Evolutionary conservation across 164 flowering plant species (phyloP).

Genomic region (Chloranthus sessilifolius): DNA sequence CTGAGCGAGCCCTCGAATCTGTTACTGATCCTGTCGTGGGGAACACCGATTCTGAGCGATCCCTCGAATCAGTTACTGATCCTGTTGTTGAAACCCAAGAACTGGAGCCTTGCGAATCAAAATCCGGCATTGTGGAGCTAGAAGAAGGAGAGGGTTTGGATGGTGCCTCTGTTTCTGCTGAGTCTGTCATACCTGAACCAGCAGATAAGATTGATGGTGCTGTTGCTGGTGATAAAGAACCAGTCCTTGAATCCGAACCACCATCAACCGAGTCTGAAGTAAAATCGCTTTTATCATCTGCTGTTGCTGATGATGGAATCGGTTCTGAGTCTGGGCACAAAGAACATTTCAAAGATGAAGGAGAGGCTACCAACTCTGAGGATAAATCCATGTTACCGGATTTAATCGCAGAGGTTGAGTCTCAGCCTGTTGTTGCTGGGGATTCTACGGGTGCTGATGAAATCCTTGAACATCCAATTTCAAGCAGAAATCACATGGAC

Average conservation of each 20-base stretch:
- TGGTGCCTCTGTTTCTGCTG: slow-evolving; percentile 2
- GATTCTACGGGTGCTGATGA: too few species aligned
- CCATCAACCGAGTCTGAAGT: too few species aligned
- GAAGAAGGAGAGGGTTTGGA: slow-evolving; percentile 1
- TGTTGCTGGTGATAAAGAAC: neutral
- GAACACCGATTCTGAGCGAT: too few species aligned
- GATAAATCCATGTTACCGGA: neutral
- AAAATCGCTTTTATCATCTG: neutral
- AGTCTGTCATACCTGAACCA: neutral
- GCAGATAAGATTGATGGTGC: too few species aligned
- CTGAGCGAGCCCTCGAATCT: too few species aligned
- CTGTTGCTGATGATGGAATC: slow-evolving; percentile 7
- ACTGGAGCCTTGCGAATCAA: slow-evolving; percentile 7
- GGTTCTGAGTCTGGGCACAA: slow-evolving; percentile 2
- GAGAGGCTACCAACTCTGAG: neutral
- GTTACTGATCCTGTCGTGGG: too few species aligned
- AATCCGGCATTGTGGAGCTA: slow-evolving; percentile 1
- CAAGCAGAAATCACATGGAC: too few species aligned
- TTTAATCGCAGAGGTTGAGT: slow-evolving; percentile 3
- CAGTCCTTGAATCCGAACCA: too few species aligned
- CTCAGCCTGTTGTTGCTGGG: slow-evolving; percentile 1
- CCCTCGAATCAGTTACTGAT: too few species aligned
- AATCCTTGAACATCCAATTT: too few species aligned
- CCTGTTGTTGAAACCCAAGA: slow-evolving; percentile 8
- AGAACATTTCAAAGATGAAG: neutral